Conservation (phyloP, 2,329 filamentous ascomycete species). For the Gyromitra esculenta region DNA sequence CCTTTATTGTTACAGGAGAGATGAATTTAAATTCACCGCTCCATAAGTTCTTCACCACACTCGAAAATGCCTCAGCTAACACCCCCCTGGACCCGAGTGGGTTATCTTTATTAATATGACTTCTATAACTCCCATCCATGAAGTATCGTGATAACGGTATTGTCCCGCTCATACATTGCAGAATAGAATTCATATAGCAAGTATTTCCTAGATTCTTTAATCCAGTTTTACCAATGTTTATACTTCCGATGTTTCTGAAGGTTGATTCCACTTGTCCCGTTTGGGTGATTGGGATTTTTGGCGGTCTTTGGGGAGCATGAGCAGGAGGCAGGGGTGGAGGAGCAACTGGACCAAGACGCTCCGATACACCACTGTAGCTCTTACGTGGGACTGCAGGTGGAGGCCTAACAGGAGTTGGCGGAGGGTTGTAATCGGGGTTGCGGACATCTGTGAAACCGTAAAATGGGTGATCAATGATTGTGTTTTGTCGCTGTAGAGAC, state of each 20-base stretch:
- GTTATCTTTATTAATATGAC: conserved; percentile 86
- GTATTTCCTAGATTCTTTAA: conserved; percentile 93
- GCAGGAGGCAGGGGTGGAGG: conserved; percentile 28
- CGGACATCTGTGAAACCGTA: conserved; percentile 57
- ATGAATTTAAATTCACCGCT: conserved; percentile 57
- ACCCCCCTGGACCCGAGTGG: conserved; percentile 70
- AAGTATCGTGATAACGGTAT: conserved; percentile 96
- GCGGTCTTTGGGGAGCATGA: conserved; percentile 54
- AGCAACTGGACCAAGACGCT: conserved; percentile 61
- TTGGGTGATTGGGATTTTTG: conserved; percentile 61
- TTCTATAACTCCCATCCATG: conserved; percentile 75
- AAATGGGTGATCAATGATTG: conserved; percentile 58
- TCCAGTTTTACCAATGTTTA: conserved; percentile 76
- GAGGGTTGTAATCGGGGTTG: conserved; percentile 58
- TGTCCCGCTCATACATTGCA: conserved; percentile 93
- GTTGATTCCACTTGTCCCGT: conserved; percentile 62
- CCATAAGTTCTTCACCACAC: conserved; percentile 60
- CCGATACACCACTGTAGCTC: conserved; percentile 83
- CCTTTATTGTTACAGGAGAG: conserved; percentile 57
- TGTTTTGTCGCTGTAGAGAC: conserved; percentile 43
- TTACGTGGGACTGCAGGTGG: conserved; percentile 67
- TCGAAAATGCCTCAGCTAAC: conserved; percentile 69
- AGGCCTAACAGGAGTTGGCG: conserved; percentile 62
- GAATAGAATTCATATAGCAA: conserved; percentile 99
- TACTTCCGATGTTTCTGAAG: conserved; percentile 60